Percentiles rank a stretch among this genome's conserved stretches.
Evolutionary conservation across 2,329 filamentous ascomycete genomes (phyloP).

Genomic region (Gremmenia infestans): DNA sequence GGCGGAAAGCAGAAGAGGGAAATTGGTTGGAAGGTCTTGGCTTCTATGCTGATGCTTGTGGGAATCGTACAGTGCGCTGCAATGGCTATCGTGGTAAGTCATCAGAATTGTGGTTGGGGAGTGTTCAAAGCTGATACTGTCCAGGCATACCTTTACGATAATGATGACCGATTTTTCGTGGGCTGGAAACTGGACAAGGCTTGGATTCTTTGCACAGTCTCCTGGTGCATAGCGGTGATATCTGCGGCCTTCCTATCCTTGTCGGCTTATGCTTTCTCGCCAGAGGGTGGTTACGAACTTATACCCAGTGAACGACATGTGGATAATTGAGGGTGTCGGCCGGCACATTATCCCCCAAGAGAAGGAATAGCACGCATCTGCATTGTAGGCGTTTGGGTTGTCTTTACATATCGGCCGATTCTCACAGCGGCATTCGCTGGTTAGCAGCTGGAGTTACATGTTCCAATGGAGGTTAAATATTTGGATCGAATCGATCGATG

Average conservation of each 20-base stretch:
- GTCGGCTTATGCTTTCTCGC: constrained; percentile 65
- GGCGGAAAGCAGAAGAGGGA: constrained; percentile 78
- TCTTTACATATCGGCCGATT: neutral
- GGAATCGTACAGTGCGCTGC: constrained; percentile 67
- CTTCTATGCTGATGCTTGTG: constrained; percentile 58
- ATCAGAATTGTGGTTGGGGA: neutral
- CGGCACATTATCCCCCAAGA: neutral
- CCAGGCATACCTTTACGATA: constrained; percentile 76
- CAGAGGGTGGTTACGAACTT: constrained; percentile 83
- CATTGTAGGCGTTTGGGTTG: neutral
- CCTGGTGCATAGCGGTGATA: constrained; percentile 48
- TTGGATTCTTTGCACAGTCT: constrained; percentile 65
- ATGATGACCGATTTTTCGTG: constrained; percentile 76
- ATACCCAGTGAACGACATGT: constrained; percentile 43
- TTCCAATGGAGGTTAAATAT: neutral
- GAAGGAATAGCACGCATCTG: neutral
- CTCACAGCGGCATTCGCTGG: neutral
- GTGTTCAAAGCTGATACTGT: constrained; percentile 3
- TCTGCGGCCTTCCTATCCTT: constrained; percentile 55
- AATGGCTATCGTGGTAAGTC: constrained; percentile 77
- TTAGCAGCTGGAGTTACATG: neutral
- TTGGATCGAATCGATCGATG: no score
- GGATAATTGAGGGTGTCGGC: neutral
- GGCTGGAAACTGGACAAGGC: constrained; percentile 78
- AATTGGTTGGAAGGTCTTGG: constrained; percentile 75